These are phyloP conservation scores for Hordeum vulgare DNA, from an alignment of 176 grass and related monocot genomes.

Conservation along the genomic window DNA sequence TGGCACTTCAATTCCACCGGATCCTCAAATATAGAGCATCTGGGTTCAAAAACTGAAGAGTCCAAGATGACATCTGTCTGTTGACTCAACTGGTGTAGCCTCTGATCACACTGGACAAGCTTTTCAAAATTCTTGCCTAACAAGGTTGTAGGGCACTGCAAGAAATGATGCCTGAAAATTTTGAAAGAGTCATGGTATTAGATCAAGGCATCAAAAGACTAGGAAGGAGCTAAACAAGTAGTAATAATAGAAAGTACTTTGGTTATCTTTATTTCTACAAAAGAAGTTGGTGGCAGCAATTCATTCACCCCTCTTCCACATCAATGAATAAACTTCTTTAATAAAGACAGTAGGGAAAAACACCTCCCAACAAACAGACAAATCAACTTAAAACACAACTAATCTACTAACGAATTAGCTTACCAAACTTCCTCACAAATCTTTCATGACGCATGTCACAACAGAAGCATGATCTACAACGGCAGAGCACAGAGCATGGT, in stretches of 20 bases:
- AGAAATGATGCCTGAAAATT: constrained; percentile 72
- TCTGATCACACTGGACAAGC: constrained; percentile 86
- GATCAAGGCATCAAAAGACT: not conserved
- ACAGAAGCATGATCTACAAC: not conserved
- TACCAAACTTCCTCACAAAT: not conserved
- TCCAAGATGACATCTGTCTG: constrained; percentile 67
- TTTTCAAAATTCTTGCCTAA: constrained; percentile 97
- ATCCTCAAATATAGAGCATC: constrained; percentile 80
- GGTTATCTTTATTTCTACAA: not conserved
- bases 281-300: not conserved
- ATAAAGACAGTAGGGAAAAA: not conserved
- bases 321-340: not conserved
- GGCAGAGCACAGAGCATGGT: not conserved
- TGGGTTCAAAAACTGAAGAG: constrained; percentile 67
- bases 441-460: not conserved
- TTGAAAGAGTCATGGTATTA: not conserved
- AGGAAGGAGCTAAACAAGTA: not conserved
- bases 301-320: not conserved
- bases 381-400: not conserved
- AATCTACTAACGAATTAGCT: not conserved
- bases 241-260: not conserved
- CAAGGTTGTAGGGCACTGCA: constrained; percentile 62
- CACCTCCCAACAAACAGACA: not conserved
- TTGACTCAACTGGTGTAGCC: constrained; percentile 68
- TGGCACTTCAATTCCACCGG: constrained; percentile 47